Evolutionary conservation across 139 green algal genomes (phyloP).

Genomic region (Haematococcus lacustris): DNA sequence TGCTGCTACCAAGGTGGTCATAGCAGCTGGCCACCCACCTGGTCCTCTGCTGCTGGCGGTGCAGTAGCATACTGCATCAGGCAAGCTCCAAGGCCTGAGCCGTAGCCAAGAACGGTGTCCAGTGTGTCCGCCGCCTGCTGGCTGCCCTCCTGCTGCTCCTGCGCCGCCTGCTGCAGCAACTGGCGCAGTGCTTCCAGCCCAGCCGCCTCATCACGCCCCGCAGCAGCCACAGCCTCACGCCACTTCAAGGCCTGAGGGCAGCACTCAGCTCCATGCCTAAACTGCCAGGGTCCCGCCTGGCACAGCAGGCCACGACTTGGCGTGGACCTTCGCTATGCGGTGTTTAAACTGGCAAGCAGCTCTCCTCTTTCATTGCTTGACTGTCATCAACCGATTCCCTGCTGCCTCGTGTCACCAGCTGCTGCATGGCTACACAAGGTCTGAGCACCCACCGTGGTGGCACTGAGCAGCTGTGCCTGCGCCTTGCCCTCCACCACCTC

Average conservation of each 20-base stretch:
- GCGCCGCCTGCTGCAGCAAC: no score
- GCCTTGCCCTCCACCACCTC: background rate
- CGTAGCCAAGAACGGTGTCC: conserved; percentile 10
- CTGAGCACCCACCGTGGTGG: no score
- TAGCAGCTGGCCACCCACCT: background rate
- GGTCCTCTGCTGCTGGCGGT: background rate
- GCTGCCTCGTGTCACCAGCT: background rate
- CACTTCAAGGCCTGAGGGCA: conserved; percentile 8
- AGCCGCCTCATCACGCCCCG: background rate
- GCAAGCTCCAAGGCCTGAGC: background rate
- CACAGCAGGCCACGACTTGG: background rate
- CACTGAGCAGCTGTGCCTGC: no score
- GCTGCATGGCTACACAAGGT: no score
- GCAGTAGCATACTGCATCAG: conserved; percentile 10
- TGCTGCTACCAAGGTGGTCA: background rate
- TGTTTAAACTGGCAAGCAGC: background rate
- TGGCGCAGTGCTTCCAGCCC: conserved; percentile 1
- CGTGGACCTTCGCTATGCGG: background rate
- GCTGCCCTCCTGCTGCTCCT: background rate
- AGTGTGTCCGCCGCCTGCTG: conserved; percentile 6
- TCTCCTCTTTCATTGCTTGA: background rate
- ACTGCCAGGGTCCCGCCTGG: background rate
- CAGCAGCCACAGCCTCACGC: conserved; percentile 11
- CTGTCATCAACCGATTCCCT: background rate
- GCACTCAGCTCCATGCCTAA: background rate